Percentiles rank a stretch among this genome's conserved stretches.
phyloP scores from a whole-genome alignment of 2,329 filamentous ascomycete species.

The Arthrobotrys sinensis region DNA sequence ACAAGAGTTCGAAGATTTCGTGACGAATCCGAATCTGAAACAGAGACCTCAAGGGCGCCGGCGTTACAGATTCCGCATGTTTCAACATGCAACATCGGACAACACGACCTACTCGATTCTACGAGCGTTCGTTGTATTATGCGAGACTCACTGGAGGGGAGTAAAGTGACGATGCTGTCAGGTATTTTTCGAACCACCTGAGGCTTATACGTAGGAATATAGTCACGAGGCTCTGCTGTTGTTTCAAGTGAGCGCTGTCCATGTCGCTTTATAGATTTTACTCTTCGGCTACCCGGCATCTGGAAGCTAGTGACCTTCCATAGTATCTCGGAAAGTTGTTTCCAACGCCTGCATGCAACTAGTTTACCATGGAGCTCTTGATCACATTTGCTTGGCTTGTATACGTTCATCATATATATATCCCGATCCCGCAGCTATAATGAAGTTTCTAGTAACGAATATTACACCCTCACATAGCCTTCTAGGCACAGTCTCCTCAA shows the following conservation, averaged over 20 bases:
- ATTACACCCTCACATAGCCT: not conserved
- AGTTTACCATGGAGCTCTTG: not conserved
- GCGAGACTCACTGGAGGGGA: not conserved
- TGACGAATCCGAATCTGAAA: conserved; percentile 9
- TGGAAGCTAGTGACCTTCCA: conserved; percentile 1
- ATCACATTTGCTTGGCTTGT: not conserved
- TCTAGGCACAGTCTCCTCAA: not conserved
- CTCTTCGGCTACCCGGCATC: conserved; percentile 10
- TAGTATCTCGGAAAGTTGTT: conserved; percentile 11
- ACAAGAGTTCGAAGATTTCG: not conserved
- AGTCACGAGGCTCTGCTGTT: not conserved
- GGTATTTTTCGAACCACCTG: not conserved
- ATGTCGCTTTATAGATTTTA: not conserved
- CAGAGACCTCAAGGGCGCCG: not conserved
- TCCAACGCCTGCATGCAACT: conserved; percentile 9
- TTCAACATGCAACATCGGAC: conserved; percentile 28
- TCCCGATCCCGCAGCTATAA: not conserved
- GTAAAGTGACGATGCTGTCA: not conserved
- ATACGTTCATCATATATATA: not conserved
- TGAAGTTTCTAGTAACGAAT: not conserved
- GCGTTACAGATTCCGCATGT: conserved; percentile 21
- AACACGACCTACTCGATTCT: not conserved
- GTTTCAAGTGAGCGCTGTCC: not conserved
- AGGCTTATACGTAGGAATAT: conserved; percentile 5
- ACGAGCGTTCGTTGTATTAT: not conserved